Base-by-base conservation (phyloP, 306 rosid species). In the Lathyrus aphaca region DNA sequence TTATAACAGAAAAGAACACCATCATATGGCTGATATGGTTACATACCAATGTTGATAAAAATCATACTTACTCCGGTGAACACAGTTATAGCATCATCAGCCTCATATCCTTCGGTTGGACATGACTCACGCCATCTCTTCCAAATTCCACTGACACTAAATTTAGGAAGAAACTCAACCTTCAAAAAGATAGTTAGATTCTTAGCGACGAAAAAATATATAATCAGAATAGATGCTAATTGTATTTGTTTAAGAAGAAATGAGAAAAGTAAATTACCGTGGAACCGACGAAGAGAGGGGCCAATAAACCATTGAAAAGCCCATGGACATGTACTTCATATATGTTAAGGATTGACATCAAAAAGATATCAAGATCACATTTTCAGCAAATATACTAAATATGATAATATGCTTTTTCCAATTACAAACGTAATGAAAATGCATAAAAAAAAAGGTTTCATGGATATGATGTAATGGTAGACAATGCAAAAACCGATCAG, bases 401-500 rank as follows among this genome's bases (percentile, higher is more conserved):
- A 61, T 25, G 77, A 61, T 72, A 71, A 16, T 35, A 75, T 45
- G 18, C 46, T 63, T 19, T 51, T 42, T 55, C 57, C 69, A 50
- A 54, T 66, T 48, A 14, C n/a, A 67, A 23, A 44, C 74, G 72
- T 38, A 62, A 69, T 15, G 50, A 79, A 50, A 63, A 69, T 40
- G 10, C 64, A 53, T 53, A 10, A 44, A 69, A 18, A 18, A 39
- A 15, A 57, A 50, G 78, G 17, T 62, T 74, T 68, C 78, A 81
- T 38, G 97, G 99, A 94, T 94, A 94, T 91, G 99, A 82, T 94
- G 95, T 54, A 94, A 82, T n/a, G 99, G 97, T 51, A 94, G 85
- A 78, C 96, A 91, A 66, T 94, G 89, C 86, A 94, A 82, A 80
- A 94, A 74, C 50, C 83, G 82, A 76, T 94, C 99, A 4, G 87